These are phyloP conservation scores for Serendipita sp. DNA, from an alignment of 768 basidiomycete genomes.

Conservation along the genomic window DNA sequence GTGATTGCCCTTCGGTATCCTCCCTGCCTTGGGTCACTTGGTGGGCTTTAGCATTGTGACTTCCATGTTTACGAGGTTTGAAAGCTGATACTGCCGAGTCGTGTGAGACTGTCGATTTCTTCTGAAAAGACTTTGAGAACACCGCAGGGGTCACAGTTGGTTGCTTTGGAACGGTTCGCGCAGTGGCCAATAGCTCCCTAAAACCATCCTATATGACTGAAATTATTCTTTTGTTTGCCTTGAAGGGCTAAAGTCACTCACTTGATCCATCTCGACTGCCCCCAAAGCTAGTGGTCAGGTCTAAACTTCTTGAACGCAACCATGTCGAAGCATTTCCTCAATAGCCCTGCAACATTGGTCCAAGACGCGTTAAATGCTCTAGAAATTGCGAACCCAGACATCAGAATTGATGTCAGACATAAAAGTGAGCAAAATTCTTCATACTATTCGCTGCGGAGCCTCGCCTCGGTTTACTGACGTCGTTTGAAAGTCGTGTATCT, in stretches of 20 bases:
- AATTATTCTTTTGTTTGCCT: not conserved
- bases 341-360: slow-evolving; percentile 53
- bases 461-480: not conserved
- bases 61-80: slow-evolving; percentile 50
- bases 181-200: not conserved
- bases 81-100: slow-evolving; percentile 31
- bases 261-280: not conserved
- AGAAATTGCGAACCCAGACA: slow-evolving; percentile 42
- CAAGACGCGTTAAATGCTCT: slow-evolving; percentile 59
- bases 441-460: not conserved
- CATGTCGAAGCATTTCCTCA: slow-evolving; percentile 57
- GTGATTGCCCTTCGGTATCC: slow-evolving; percentile 51
- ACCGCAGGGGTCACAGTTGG: not conserved
- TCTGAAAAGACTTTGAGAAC: too few relatives aligned
- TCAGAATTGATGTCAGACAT: slow-evolving; percentile 53
- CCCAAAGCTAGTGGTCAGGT: not conserved
- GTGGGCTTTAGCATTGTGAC: slow-evolving; percentile 18
- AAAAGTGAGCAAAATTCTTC: slow-evolving; percentile 39
- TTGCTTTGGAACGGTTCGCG: not conserved
- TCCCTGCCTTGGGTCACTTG: slow-evolving; percentile 54
- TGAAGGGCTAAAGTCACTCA: not conserved
- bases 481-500: slow-evolving; percentile 41
- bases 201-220: not conserved
- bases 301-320: slow-evolving; percentile 6
- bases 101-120: not conserved